A percentile compares a stretch with the other conserved stretches of the same genome.
Conservation (phyloP, 768 basidiomycete species). For the Leucogyrophana mollusca region DNA sequence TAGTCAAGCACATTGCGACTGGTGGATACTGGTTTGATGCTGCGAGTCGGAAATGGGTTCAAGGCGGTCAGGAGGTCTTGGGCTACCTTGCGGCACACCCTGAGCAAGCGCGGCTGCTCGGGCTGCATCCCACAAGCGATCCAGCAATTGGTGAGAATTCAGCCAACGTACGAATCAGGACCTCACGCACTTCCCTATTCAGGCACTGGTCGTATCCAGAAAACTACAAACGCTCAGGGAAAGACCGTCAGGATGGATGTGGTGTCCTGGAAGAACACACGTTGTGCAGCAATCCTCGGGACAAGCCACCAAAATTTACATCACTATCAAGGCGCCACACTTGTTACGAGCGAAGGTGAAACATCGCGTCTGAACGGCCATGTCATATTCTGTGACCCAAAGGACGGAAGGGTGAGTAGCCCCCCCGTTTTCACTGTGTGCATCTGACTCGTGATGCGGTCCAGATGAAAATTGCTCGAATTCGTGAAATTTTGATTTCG, state of each 20-base stretch:
- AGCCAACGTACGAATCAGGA: too few relatives aligned
- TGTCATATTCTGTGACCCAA: conserved; percentile 1
- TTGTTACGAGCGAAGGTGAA: conserved; percentile 5
- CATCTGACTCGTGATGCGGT: too few relatives aligned
- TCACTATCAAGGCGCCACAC: background rate
- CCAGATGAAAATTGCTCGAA: background rate
- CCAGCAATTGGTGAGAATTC: too few relatives aligned
- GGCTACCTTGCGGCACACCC: conserved; percentile 5
- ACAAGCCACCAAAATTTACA: background rate
- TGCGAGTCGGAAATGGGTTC: background rate
- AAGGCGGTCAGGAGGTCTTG: background rate
- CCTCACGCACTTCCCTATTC: too few relatives aligned
- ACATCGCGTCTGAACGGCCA: conserved; percentile 2
- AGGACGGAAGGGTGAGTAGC: too few relatives aligned
- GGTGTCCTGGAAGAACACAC: background rate
- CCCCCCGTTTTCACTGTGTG: too few relatives aligned
- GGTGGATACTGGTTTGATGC: conserved; percentile 14
- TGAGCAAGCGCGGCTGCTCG: conserved; percentile 4
- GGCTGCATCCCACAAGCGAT: too few relatives aligned
- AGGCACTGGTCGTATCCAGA: background rate
- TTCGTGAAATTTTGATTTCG: conserved; percentile 5
- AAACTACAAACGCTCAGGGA: too few relatives aligned
- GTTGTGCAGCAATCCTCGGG: background rate
- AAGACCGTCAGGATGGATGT: too few relatives aligned
- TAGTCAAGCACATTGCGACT: conserved; percentile 12